A percentile compares a stretch with the other conserved stretches of the same genome.
These are phyloP conservation scores for Phallus indusiatus DNA, from an alignment of 768 basidiomycete species.

Conservation along the genomic window DNA sequence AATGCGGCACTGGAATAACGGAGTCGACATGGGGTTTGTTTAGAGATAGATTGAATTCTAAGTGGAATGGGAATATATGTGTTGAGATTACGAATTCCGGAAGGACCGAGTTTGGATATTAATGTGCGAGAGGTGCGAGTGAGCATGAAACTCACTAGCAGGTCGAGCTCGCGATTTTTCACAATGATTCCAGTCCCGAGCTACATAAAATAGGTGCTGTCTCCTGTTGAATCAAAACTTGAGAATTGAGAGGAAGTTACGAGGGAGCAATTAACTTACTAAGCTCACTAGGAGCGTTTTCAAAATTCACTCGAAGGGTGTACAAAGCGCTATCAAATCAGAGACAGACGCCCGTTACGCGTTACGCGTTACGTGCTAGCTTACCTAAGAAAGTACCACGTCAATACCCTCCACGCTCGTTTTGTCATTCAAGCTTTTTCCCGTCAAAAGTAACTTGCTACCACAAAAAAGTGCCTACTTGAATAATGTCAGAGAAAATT, in stretches of 20 bases:
- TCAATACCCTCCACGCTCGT: background rate
- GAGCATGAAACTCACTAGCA: background rate
- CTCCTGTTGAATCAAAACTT: too few species aligned
- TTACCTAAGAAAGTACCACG: constrained; percentile 9
- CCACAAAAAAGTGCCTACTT: constrained; percentile 8
- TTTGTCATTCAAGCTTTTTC: background rate
- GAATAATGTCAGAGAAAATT: constrained; percentile 78
- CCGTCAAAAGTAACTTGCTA: too few species aligned
- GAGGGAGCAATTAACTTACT: too few species aligned
- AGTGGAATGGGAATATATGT: too few species aligned
- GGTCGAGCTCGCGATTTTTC: background rate
- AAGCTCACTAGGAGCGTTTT: too few species aligned
- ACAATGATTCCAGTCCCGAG: background rate
- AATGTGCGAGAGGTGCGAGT: background rate
- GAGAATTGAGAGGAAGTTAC: too few species aligned
- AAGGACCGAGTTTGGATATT: background rate
- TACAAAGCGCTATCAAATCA: too few species aligned
- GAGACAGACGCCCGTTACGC: background rate
- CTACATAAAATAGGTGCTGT: background rate
- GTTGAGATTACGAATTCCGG: background rate
- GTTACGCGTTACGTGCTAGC: background rate
- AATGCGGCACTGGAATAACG: background rate
- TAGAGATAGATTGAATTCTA: too few species aligned
- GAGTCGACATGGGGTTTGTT: too few species aligned
- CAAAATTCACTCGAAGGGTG: too few species aligned